Conservation (phyloP, 2,329 filamentous ascomycete genomes). For the Calonectria pteridis region DNA sequence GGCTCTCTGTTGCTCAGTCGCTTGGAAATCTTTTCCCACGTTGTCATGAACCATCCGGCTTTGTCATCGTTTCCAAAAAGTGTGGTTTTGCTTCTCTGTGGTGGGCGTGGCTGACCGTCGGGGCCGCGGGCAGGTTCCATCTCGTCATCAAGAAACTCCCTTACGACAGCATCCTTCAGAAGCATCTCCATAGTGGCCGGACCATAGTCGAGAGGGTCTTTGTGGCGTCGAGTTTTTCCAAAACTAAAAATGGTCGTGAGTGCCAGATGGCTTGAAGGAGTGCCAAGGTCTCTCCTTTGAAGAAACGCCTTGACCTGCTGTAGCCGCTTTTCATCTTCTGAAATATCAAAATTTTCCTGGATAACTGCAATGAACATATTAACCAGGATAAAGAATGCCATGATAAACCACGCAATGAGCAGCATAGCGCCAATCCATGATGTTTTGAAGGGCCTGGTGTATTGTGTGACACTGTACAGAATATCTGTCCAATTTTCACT, state of each 20-base stretch:
- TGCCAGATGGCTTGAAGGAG: constrained; percentile 79
- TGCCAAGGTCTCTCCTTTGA: constrained; percentile 87
- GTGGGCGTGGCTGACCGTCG: constrained; percentile 46
- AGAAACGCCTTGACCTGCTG: constrained; percentile 97
- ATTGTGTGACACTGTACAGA: constrained; percentile 83
- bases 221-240: constrained; percentile 69
- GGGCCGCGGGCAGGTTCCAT: constrained; percentile 46
- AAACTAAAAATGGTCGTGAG: constrained; percentile 78
- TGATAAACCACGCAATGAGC: constrained; percentile 94
- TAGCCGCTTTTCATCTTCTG: constrained; percentile 96
- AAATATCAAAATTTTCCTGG: constrained; percentile 98
- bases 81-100: constrained; percentile 50
- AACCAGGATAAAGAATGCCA: constrained; percentile 94
- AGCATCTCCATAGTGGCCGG: constrained; percentile 96
- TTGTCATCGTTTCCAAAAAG: constrained; percentile 59
- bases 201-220: constrained; percentile 92
- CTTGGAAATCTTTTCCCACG: constrained; percentile 72
- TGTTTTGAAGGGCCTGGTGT: constrained; percentile 74
- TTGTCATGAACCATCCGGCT: constrained; percentile 68
- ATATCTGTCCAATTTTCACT: constrained; percentile 96
- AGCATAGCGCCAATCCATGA: constrained; percentile 94
- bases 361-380: constrained; percentile 99
- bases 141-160: constrained; percentile 86
- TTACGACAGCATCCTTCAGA: constrained; percentile 93
- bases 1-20: constrained; percentile 77